Conservation (phyloP, 495 filamentous ascomycete genomes). For the Parmelia sp. region DNA sequence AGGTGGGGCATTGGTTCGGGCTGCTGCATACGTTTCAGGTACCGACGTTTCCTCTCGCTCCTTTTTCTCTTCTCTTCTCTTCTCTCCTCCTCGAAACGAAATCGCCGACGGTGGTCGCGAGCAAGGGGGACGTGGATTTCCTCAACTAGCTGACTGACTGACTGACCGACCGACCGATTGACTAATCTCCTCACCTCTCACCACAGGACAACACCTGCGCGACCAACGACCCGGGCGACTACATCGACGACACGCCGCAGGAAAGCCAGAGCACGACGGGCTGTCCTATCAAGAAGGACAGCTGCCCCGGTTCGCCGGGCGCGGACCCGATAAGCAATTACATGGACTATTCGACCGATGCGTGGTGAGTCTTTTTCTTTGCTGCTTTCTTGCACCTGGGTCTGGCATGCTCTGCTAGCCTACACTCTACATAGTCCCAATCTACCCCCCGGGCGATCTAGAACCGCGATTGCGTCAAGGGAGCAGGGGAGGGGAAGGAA, state of each 20-base stretch:
- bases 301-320: constrained; percentile 41
- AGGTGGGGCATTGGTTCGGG: constrained; percentile 56
- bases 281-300: constrained; percentile 44
- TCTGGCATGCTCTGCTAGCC: no score
- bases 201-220: constrained; percentile 39
- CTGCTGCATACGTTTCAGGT: constrained; percentile 49
- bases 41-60: background rate
- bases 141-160: no score
- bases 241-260: constrained; percentile 48
- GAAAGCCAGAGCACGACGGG: constrained; percentile 44
- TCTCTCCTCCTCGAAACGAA: background rate
- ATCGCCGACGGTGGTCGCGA: no score
- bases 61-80: background rate
- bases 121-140: no score
- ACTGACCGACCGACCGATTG: no score
- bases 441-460: no score
- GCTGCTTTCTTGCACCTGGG: no score
- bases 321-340: constrained; percentile 48
- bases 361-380: constrained; percentile 36
- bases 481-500: no score
- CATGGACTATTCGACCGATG: constrained; percentile 53
- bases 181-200: no score
- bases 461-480: no score
- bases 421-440: no score
- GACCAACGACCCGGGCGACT: constrained; percentile 40